These are phyloP conservation scores for Acanthamoeba lugdunensis DNA, from an alignment of 208 protist species.

Conservation along the genomic window DNA sequence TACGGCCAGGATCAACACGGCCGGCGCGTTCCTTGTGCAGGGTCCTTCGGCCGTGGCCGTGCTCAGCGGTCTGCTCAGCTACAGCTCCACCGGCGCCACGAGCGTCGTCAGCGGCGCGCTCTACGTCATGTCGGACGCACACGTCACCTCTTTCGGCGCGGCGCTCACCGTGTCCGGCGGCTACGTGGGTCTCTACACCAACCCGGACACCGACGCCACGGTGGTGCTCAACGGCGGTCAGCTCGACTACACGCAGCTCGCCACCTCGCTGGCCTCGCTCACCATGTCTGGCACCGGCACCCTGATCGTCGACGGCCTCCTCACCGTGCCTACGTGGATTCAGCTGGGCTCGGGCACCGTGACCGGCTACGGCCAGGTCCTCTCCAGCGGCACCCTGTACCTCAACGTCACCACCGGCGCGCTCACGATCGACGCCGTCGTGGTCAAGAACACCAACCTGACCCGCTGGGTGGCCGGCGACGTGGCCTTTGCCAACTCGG, in stretches of 20 bases:
- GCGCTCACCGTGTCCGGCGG: conserved; percentile 20
- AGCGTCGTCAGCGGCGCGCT: conserved; percentile 24
- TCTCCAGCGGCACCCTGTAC: conserved; percentile 47
- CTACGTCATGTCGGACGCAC: conserved; percentile 57
- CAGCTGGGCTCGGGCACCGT: conserved; percentile 4
- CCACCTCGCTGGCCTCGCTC: conserved; percentile 38
- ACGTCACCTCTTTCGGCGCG: conserved; percentile 37
- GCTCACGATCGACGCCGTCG: conserved; percentile 1
- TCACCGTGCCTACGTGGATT: conserved; percentile 15
- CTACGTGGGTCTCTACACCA: conserved; percentile 16
- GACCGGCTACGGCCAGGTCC: conserved; percentile 11
- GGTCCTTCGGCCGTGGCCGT: not conserved
- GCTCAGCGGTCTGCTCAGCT: conserved; percentile 8
- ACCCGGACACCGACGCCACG: conserved; percentile 36
- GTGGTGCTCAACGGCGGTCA: conserved; percentile 15
- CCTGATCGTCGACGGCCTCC: conserved; percentile 47
- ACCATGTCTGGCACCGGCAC: conserved; percentile 23
- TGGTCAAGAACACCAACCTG: conserved; percentile 20
- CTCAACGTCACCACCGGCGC: conserved; percentile 45
- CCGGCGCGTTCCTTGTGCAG: not conserved
- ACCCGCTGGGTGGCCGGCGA: conserved; percentile 56
- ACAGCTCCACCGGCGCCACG: conserved; percentile 2
- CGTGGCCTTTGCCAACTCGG: conserved; percentile 21
- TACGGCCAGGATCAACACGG: not conserved
- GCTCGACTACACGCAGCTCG: conserved; percentile 46